These are phyloP conservation scores for Collybiopsis confluens DNA, from an alignment of 768 basidiomycete genomes.

Conservation along the genomic window DNA sequence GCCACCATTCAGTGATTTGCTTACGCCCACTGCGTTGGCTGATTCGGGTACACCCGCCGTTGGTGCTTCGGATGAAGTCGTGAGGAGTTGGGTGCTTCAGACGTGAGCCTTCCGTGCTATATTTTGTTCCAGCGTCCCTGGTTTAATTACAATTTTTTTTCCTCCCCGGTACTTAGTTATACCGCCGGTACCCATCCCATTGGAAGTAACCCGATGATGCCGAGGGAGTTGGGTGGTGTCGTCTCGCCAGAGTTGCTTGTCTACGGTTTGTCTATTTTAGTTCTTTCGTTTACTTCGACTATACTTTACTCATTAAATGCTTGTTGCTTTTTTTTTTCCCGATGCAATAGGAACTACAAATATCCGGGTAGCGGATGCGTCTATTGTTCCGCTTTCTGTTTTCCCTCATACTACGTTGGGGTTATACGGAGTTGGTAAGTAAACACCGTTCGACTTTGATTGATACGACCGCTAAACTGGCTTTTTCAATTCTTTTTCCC, in stretches of 20 bases:
- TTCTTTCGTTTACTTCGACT: too few species aligned
- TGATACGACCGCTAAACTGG: too few species aligned
- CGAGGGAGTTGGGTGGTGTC: conserved; percentile 12
- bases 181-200: conserved; percentile 14
- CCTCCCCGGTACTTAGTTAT: too few species aligned
- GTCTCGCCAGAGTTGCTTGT: conserved; percentile 13
- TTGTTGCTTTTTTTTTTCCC: too few species aligned
- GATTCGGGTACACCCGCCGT: conserved; percentile 8
- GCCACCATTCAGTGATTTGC: conserved; percentile 13
- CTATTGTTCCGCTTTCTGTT: conserved; percentile 22
- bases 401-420: conserved; percentile 21
- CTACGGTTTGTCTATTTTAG: conserved; percentile 7
- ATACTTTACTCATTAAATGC: too few species aligned
- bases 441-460: too few species aligned
- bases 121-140: too few species aligned
- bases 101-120: background rate
- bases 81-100: conserved; percentile 10
- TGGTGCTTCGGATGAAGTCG: conserved; percentile 10
- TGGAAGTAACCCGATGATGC: conserved; percentile 16
- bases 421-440: conserved; percentile 15
- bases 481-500: too few species aligned
- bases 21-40: conserved; percentile 6
- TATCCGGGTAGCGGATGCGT: conserved; percentile 25
- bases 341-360: conserved; percentile 15
- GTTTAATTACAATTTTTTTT: too few species aligned